A percentile compares a stretch with the other conserved stretches of the same genome.
Evolutionary conservation across 2,329 filamentous ascomycete species (phyloP).

Genomic region (Bipolaris bicolor): DNA sequence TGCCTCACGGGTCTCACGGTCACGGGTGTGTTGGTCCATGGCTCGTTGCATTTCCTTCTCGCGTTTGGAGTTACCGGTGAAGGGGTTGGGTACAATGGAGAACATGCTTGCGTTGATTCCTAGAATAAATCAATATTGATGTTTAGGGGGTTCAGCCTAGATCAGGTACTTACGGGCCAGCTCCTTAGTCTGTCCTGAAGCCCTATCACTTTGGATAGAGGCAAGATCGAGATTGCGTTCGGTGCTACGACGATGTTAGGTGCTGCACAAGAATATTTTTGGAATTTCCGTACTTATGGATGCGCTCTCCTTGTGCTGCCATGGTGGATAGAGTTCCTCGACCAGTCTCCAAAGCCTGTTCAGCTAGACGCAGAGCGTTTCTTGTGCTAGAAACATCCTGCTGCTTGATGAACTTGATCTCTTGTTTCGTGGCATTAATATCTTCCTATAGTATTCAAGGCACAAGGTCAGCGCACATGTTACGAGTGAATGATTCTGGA

Average conservation of each 20-base stretch:
- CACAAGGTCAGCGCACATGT: background rate
- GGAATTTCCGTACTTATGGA: constrained; percentile 33
- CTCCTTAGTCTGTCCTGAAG: constrained; percentile 80
- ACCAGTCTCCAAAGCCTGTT: constrained; percentile 73
- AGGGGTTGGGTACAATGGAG: constrained; percentile 66
- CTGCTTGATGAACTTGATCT: constrained; percentile 78
- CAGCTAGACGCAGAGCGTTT: constrained; percentile 67
- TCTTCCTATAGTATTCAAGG: constrained; percentile 56
- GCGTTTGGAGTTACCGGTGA: constrained; percentile 64
- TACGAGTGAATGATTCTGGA: background rate
- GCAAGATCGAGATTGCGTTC: constrained; percentile 84
- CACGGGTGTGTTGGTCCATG: constrained; percentile 67
- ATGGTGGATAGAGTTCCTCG: constrained; percentile 50
- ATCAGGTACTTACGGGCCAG: constrained; percentile 64
- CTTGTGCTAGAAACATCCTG: constrained; percentile 71
- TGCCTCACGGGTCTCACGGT: constrained; percentile 63
- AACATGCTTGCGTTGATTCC: constrained; percentile 89
- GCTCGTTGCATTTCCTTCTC: constrained; percentile 67
- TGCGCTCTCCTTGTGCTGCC: constrained; percentile 45
- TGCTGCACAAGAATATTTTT: no score
- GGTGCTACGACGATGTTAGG: constrained; percentile 44
- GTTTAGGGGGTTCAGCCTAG: background rate
- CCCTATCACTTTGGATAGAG: constrained; percentile 75
- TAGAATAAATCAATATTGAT: constrained; percentile 5
- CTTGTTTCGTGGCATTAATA: constrained; percentile 72